A percentile compares a stretch with the other conserved stretches of the same genome.
Conservation (phyloP, 768 basidiomycete genomes). For the Amanita fuliginea region DNA sequence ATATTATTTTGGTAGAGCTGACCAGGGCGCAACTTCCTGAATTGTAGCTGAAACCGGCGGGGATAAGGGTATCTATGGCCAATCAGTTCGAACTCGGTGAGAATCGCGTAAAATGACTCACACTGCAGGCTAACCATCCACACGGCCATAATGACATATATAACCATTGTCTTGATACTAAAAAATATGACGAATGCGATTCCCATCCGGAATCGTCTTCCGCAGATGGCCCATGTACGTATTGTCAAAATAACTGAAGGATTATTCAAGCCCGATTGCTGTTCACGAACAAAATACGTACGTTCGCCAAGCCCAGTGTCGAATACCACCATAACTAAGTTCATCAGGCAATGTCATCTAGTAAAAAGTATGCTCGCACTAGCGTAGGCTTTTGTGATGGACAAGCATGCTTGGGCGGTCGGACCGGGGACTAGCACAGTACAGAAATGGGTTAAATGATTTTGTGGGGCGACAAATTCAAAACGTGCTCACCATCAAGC, state of each 20-base stretch:
- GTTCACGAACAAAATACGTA: neutral
- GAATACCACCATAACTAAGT: conserved; percentile 1
- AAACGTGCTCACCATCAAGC: neutral
- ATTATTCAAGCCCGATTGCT: neutral
- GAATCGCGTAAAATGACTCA: neutral
- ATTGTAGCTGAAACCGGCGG: neutral
- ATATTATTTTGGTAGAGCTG: neutral
- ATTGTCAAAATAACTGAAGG: conserved; percentile 1
- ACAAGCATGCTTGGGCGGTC: neutral
- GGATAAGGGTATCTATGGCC: neutral
- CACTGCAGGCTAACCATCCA: neutral
- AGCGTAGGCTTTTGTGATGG: neutral
- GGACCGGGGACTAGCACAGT: neutral
- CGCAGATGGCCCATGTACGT: conserved; percentile 5
- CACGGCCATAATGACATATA: neutral
- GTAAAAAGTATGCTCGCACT: neutral
- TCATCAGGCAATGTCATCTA: neutral
- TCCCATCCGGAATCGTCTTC: neutral
- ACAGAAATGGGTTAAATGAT: neutral
- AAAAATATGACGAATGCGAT: neutral
- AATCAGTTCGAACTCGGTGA: neutral
- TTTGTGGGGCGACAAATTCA: neutral
- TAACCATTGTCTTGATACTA: neutral
- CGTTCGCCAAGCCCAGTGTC: conserved; percentile 4
- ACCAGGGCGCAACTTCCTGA: neutral